These are phyloP conservation scores for Secale cereale DNA, from an alignment of 176 grass and related monocot species.

Conservation along the genomic window DNA sequence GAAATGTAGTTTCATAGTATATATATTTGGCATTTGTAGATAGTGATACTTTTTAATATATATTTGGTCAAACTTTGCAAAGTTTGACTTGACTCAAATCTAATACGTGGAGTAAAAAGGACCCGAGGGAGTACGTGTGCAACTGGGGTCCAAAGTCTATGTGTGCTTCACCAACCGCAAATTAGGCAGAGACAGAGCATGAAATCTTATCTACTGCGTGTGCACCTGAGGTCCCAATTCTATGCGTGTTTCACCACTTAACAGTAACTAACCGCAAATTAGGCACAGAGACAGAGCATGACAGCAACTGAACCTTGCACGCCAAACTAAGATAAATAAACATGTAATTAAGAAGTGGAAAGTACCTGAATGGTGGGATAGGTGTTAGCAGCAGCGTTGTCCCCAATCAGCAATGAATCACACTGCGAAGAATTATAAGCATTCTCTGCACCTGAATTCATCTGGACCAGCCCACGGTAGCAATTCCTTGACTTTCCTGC, in stretches of 20 bases:
- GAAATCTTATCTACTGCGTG: background rate
- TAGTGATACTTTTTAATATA: no score
- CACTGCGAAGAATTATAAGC: constrained; percentile 91
- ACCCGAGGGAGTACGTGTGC: no score
- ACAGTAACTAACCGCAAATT: background rate
- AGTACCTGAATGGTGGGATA: constrained; percentile 91
- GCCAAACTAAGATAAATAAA: background rate
- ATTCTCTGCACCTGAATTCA: constrained; percentile 68
- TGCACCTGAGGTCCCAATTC: background rate
- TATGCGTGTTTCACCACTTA: background rate
- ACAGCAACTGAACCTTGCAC: background rate
- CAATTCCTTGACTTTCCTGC: constrained; percentile 96
- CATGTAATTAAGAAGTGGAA: background rate
- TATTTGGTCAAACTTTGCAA: no score
- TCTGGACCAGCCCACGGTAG: constrained; percentile 89
- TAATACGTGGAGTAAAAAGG: no score
- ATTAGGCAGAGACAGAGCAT: background rate
- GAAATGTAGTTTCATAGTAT: no score
- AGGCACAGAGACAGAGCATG: background rate
- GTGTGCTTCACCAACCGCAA: background rate
- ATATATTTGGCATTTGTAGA: no score
- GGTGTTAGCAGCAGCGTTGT: constrained; percentile 89
- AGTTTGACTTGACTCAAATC: no score
- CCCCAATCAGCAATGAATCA: constrained; percentile 98
- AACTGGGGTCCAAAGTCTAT: background rate